Conservation (phyloP, 805 yeast species). For the Kregervanrija delftensis region DNA sequence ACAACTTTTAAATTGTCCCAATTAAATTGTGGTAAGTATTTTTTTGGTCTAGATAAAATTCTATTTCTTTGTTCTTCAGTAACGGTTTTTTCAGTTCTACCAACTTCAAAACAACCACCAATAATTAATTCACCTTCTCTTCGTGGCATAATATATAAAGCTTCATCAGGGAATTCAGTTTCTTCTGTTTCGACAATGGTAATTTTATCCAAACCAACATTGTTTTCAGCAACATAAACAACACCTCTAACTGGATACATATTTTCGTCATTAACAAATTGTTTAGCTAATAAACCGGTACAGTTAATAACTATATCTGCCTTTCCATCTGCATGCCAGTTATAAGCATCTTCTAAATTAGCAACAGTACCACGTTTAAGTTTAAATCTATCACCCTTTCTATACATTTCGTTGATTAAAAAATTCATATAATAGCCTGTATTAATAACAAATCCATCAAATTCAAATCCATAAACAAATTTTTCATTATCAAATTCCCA, state of each 20-base stretch:
- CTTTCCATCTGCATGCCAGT: constrained; percentile 31
- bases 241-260: constrained; percentile 57
- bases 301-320: constrained; percentile 53
- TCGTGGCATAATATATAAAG: constrained; percentile 58
- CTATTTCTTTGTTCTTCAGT: constrained; percentile 42
- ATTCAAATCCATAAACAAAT: constrained; percentile 37
- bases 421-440: constrained; percentile 24
- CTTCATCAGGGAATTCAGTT: constrained; percentile 34
- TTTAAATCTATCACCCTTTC: constrained; percentile 36
- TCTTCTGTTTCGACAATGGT: constrained; percentile 22
- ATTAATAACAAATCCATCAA: constrained; percentile 28
- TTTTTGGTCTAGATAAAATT: constrained; percentile 38
- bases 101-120: constrained; percentile 41
- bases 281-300: constrained; percentile 44
- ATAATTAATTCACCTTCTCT: constrained; percentile 67
- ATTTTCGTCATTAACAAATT: constrained; percentile 35
- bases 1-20: constrained; percentile 37
- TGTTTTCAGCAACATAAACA: constrained; percentile 45
- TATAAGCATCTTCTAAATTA: constrained; percentile 44
- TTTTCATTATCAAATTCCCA: constrained; percentile 31
- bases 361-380: constrained; percentile 36
- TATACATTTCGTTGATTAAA: constrained; percentile 27
- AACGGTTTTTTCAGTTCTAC: constrained; percentile 18
- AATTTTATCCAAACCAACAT: constrained; percentile 24
- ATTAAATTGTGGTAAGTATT: constrained; percentile 32